Evolutionary conservation across 495 filamentous ascomycete genomes (phyloP).

Genomic region (Pyronema domesticum): DNA sequence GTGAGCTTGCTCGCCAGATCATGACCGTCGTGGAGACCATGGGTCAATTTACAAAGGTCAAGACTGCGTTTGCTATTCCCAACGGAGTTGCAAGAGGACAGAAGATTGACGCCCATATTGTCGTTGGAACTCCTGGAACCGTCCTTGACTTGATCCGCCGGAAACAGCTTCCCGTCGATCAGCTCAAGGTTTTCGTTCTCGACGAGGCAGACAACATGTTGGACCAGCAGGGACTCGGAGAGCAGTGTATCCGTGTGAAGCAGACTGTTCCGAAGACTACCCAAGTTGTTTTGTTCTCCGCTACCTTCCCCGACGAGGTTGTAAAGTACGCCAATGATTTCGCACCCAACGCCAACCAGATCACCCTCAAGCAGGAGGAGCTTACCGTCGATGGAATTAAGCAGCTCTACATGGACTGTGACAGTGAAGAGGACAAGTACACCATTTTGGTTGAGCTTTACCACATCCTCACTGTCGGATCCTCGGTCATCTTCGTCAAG

Average conservation of each 20-base stretch:
- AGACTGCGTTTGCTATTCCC: slow-evolving; percentile 63
- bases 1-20: slow-evolving; percentile 89
- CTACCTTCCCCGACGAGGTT: slow-evolving; percentile 82
- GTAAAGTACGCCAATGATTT: slow-evolving; percentile 59
- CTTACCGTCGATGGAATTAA: slow-evolving; percentile 92
- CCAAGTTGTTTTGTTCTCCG: slow-evolving; percentile 89
- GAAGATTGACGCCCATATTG: slow-evolving; percentile 47
- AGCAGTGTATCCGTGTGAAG: slow-evolving; percentile 84
- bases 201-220: slow-evolving; percentile 97
- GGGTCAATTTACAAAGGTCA: slow-evolving; percentile 53
- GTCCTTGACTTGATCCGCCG: slow-evolving; percentile 68
- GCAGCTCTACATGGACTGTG: slow-evolving; percentile 88
- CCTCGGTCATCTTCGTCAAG: slow-evolving; percentile 94
- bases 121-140: slow-evolving; percentile 92
- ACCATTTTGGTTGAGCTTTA: slow-evolving; percentile 76
- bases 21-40: slow-evolving; percentile 61
- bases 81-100: slow-evolving; percentile 43
- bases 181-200: slow-evolving; percentile 60
- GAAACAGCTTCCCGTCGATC: slow-evolving; percentile 41
- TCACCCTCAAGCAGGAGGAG: slow-evolving; percentile 73
- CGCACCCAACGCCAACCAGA: slow-evolving; percentile 71
- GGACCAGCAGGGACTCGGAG: slow-evolving; percentile 81
- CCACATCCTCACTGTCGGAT: slow-evolving; percentile 82
- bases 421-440: slow-evolving; percentile 62
- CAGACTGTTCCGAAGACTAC: slow-evolving; percentile 30